phyloP scores from a whole-genome alignment of 495 filamentous ascomycete genomes.

The Oidiodendron maius region DNA sequence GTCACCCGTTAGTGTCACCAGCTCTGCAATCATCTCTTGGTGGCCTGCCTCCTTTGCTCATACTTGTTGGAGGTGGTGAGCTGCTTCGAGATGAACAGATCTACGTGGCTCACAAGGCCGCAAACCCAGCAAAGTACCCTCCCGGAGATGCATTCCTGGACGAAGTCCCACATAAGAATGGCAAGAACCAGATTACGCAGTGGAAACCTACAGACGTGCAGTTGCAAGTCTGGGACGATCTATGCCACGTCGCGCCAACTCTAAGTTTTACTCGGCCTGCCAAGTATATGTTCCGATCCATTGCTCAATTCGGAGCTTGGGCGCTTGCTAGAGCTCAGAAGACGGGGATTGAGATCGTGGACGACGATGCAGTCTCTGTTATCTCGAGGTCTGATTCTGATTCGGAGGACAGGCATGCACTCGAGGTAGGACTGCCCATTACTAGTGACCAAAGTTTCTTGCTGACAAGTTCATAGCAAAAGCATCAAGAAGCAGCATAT shows the following conservation, averaged over 20 bases:
- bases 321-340: constrained; percentile 77
- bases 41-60: constrained; percentile 79
- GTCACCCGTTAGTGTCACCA: constrained; percentile 86
- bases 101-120: constrained; percentile 90
- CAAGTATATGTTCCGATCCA: constrained; percentile 86
- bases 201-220: constrained; percentile 85
- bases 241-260: constrained; percentile 88
- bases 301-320: constrained; percentile 92
- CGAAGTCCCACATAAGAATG: constrained; percentile 38
- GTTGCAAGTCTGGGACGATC: constrained; percentile 92
- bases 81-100: constrained; percentile 89
- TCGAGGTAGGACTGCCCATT: constrained; percentile 12
- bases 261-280: constrained; percentile 89
- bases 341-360: constrained; percentile 67
- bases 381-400: constrained; percentile 54
- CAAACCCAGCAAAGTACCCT: constrained; percentile 67
- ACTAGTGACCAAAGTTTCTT: neutral
- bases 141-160: constrained; percentile 60
- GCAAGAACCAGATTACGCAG: constrained; percentile 51
- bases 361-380: constrained; percentile 72
- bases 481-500: constrained; percentile 5
- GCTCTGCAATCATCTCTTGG: constrained; percentile 79
- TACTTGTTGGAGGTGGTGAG: constrained; percentile 83
- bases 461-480: constrained; percentile 4
- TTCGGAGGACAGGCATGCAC: constrained; percentile 27